Base-by-base conservation (phyloP, 2,329 filamentous ascomycete genomes). In the Paracoccidioides lutzii region DNA sequence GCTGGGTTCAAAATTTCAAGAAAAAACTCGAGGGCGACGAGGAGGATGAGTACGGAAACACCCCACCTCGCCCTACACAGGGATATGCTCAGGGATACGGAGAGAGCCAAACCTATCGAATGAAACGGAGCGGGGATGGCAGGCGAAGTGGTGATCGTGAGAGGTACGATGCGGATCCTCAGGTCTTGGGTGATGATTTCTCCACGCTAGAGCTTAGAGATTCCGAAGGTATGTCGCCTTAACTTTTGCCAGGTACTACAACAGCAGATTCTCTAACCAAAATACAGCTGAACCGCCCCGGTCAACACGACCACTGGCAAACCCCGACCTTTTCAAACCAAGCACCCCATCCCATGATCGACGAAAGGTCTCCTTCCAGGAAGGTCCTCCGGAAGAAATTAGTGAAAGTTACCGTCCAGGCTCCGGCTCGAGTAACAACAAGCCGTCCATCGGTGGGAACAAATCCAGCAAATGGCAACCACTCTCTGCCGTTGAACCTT, bases 391-490 rank as follows among this genome's bases (percentile, higher is more conserved):
- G 2, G 88, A 94, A 64, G 89, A 95, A 66, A 90, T 95, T 49
- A 80, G 85, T 62, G 83, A 77, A 38, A 68, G 86, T 57, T 93
- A 94, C 67, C 81, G 84, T 56, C 76, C 79, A 9, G 83, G 82
- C 52, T 80, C 83, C 68, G 68, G 73, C 74, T 53, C 77, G 71
- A 33, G 75, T 75, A 61, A 82, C 78, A 66, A 71, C 33, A 49
- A 35, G 46, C 46, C 68, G 4, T 63, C 65, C n/a, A 46, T 22
- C 12, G 44, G 44, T 10, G 76, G 77, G 50, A 72, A 75, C 61
- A 93, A 90, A 74, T 73, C 81, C 48, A 96, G 90, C 79, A 98
- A 98, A 75, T 98, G 93, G 93, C 91, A 98, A 71, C 91, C 93
- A 8, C 75, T 98, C 63, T 89, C 90, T 10, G 80, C 85, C 0